Evolutionary conservation across 2,329 filamentous ascomycete genomes (phyloP), one percentile per base, ranked within the genome.

Genomic region (Venturia asperata): DNA sequence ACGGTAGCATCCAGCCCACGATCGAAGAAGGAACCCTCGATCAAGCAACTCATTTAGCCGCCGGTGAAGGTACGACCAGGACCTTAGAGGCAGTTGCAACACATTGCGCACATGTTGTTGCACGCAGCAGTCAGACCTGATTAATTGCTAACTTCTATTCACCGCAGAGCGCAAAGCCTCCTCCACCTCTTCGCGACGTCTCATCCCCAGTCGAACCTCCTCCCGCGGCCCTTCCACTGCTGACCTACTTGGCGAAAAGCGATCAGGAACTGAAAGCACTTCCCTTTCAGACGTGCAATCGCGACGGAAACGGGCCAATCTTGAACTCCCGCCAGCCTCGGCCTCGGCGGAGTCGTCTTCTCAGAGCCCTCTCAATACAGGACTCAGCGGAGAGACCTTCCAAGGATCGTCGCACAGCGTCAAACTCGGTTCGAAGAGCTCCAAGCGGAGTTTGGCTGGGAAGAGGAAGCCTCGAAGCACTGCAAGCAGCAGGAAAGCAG

Each of bases 361-460:
- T 55, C 70, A 73, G 63, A 68, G 73, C 21, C 73, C 73, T 1
- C 75, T 72, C 11, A 73, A 71, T 37, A 78, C 77, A 37, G 77
- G 76, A 1, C 69, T 79, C 37, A 79, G 77, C 65, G 78, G 77
- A 63, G 74, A 74, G 62, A 79, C 78, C n/a, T 75, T 76, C n/a
- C 75, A 74, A 61, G 77, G 78, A 68, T 73, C 70, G 34, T 67
- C 76, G 34, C 77, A 80, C 62, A 80, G 77, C 70, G 73, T 80
- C 62, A 76, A 76, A 30, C 71, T 74, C 55, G 76, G 75, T 63
- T 80, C 78, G 60, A 75, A 80, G 71, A 77, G 78, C 64, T 80
- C 78, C 61, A 76, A 80, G 71, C 76, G 79, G 65, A 81, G 79
- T 70, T 74, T 80, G 62, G 74, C 75, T 65, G 77, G 75, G 66